These are phyloP conservation scores for Eremochloa ophiuroides DNA, from an alignment of 176 grass and related monocot genomes.

Conservation along the genomic window DNA sequence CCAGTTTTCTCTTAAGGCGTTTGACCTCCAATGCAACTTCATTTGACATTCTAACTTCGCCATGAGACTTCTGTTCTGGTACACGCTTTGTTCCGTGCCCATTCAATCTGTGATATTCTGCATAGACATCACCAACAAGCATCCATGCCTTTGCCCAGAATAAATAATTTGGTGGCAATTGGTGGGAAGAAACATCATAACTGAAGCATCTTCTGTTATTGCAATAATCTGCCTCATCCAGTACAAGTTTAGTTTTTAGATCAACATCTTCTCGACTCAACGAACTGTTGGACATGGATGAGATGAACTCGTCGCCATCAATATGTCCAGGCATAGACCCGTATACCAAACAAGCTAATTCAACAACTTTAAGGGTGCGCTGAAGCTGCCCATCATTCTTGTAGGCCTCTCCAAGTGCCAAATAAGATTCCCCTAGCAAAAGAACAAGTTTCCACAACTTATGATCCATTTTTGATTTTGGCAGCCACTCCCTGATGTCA, in stretches of 20 bases:
- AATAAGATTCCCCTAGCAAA: conserved; percentile 96
- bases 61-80: conserved; percentile 44
- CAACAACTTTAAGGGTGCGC: conserved; percentile 83
- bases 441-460: conserved; percentile 99
- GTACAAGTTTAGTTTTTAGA: conserved; percentile 41
- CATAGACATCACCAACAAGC: conserved; percentile 90
- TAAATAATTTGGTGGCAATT: conserved; percentile 51
- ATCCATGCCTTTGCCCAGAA: conserved; percentile 94
- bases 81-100: conserved; percentile 46
- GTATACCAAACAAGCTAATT: conserved; percentile 90
- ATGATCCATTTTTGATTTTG: conserved; percentile 90
- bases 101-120: conserved; percentile 71
- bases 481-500: conserved; percentile 92
- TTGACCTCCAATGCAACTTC: conserved; percentile 98
- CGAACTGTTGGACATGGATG: conserved; percentile 65
- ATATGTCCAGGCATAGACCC: conserved; percentile 96
- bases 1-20: conserved; percentile 93
- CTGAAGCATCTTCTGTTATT: conserved; percentile 24
- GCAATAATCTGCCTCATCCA: conserved; percentile 41
- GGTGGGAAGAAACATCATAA: conserved; percentile 36
- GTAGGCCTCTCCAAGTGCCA: conserved; percentile 83
- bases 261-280: conserved; percentile 26
- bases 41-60: conserved; percentile 75
- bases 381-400: conserved; percentile 75
- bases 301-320: conserved; percentile 86